These are phyloP conservation scores for Metschnikowia santaceciliae DNA, from an alignment of 805 yeast genomes.

Conservation along the genomic window DNA sequence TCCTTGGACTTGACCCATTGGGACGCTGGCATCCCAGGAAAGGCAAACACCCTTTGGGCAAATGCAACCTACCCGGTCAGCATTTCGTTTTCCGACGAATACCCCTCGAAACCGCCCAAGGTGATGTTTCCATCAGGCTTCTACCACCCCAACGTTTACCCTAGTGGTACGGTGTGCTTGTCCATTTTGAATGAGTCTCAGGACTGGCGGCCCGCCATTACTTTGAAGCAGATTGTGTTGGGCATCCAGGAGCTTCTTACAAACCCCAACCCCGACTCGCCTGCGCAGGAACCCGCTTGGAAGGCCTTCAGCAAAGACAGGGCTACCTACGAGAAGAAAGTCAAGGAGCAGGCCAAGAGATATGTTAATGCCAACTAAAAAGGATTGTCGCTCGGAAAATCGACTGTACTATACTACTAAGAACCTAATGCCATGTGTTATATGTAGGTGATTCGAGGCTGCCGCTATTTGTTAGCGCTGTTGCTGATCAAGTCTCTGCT, in stretches of 20 bases:
- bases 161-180: conserved; percentile 94
- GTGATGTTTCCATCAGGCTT: conserved; percentile 85
- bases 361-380: conserved; percentile 29
- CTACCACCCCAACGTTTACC: conserved; percentile 96
- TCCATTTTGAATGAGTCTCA: conserved; percentile 91
- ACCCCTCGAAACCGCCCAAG: conserved; percentile 96
- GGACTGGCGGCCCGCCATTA: conserved; percentile 98
- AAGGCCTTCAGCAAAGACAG: conserved; percentile 72
- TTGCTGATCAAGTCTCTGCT: conserved; percentile 50
- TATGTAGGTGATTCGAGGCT: neutral
- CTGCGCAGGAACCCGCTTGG: conserved; percentile 98
- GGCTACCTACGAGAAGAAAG: conserved; percentile 67
- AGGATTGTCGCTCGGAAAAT: neutral
- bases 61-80: conserved; percentile 86
- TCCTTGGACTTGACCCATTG: conserved; percentile 78
- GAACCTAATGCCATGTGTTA: neutral
- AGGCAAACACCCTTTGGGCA: conserved; percentile 79
- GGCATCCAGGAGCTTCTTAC: conserved; percentile 91
- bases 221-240: conserved; percentile 79
- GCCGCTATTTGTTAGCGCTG: conserved; percentile 14
- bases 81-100: conserved; percentile 80
- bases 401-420: conserved; percentile 5
- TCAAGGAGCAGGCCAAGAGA: conserved; percentile 67
- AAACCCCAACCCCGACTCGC: conserved; percentile 90
- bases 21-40: conserved; percentile 97